Base-by-base conservation (phyloP, 2,329 filamentous ascomycete species). In the Paecilomyces variotii region DNA sequence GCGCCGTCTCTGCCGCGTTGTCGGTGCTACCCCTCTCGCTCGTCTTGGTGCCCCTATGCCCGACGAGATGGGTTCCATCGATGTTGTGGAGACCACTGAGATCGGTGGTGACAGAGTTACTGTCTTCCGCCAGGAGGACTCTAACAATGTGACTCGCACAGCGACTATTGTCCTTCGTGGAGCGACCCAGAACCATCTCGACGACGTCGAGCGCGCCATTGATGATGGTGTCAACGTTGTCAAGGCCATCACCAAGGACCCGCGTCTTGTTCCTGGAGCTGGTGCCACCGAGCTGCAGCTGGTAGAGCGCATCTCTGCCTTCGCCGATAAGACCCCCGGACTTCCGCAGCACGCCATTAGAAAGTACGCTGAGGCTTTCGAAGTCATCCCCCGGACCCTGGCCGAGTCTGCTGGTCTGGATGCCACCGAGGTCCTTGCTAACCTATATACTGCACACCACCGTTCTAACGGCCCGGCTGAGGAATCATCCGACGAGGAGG, bases 191-290 rank as follows among this genome's bases (percentile, higher is more conserved):
- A 99, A 99, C 80, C 91, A 97, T 75, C 86, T 99, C 26, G 94
- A 99, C 70, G 94, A 99, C 68, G 84, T 99, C 35, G 94, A 99
- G 82, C 88, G 94, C 63, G 94, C 94, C 55, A 92, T 99, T 58
- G 94, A 99, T 68, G 94, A 99, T 67, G 94, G 94, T 64, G 94
- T 99, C 74, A 99, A 97, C 71, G 95, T 96, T 56, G 89, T 99
- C 75, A 99, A 99, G 81, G 94, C 94, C 64, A 95, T 99, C 74
- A 97, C 94, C 62, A 90, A 90, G 73, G 95, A 99, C 72, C 81
- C 93, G 5, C 85, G 92, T 63, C 82, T 99, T 59, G 92, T 99
- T 0, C 91, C 94, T 39, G 94, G 94, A 64, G 94, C 94, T 30
- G 95, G 94, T 68, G 93, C 94, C 54, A 91, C 93, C 62, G 94